phyloP scores from a whole-genome alignment of 1,139 yeast genomes.

The Suhomyces kunorum region DNA sequence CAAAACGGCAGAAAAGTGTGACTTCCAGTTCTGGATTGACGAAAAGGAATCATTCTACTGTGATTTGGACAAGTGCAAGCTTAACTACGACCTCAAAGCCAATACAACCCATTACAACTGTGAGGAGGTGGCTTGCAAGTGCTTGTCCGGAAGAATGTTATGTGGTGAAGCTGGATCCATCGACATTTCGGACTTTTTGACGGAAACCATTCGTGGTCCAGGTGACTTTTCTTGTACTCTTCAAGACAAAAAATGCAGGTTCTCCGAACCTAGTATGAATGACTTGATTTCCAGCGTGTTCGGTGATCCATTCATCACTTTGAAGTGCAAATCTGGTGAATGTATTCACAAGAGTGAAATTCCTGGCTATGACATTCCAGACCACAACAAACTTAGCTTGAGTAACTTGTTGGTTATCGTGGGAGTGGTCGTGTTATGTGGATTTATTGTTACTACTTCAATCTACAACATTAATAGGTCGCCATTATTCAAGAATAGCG shows the following conservation, averaged over 20 bases:
- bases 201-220: slow-evolving; percentile 89
- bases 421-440: slow-evolving; percentile 48
- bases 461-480: slow-evolving; percentile 59
- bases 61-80: slow-evolving; percentile 70
- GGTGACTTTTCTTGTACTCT: slow-evolving; percentile 87
- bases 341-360: slow-evolving; percentile 90
- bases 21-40: slow-evolving; percentile 96
- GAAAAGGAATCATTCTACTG: slow-evolving; percentile 88
- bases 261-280: slow-evolving; percentile 96
- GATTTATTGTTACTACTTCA: slow-evolving; percentile 40
- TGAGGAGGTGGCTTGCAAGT: slow-evolving; percentile 73
- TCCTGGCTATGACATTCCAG: slow-evolving; percentile 84
- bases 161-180: slow-evolving; percentile 95
- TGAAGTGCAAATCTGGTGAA: slow-evolving; percentile 82
- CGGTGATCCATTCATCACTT: slow-evolving; percentile 86
- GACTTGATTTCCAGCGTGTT: slow-evolving; percentile 84
- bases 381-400: slow-evolving; percentile 50
- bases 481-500: slow-evolving; percentile 52
- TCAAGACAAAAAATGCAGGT: slow-evolving; percentile 59
- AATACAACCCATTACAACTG: slow-evolving; percentile 80
- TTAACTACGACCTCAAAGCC: slow-evolving; percentile 59
- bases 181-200: slow-evolving; percentile 88
- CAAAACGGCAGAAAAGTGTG: slow-evolving; percentile 63
- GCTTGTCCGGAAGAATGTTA: slow-evolving; percentile 88
- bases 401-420: slow-evolving; percentile 52